Percentiles rank a stretch among this genome's conserved stretches.
These are phyloP conservation scores for Termitomyces sp. DNA, from an alignment of 768 basidiomycete genomes.

Conservation along the genomic window DNA sequence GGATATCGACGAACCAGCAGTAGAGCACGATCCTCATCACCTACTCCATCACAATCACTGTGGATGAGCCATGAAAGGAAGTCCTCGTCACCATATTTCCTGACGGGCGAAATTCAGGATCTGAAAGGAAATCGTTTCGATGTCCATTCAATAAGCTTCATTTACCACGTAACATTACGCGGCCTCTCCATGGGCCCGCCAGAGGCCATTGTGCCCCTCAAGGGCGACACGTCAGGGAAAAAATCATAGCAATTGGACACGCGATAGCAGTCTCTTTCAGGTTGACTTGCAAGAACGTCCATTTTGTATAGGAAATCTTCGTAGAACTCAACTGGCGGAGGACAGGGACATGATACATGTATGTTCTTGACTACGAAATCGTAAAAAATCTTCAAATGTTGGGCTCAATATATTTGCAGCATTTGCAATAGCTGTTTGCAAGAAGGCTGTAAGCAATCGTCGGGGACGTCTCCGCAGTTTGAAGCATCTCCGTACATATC, in stretches of 20 bases:
- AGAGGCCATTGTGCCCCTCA: too few relatives aligned
- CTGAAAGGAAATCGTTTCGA: background rate
- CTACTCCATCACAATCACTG: background rate
- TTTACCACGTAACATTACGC: background rate
- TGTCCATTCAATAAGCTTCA: background rate
- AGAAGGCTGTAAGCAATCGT: background rate
- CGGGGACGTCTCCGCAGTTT: background rate
- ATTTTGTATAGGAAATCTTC: background rate
- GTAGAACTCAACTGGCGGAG: background rate
- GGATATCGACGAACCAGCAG: background rate
- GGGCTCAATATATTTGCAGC: background rate
- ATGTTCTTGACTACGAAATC: background rate
- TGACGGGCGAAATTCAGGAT: background rate
- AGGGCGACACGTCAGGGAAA: background rate
- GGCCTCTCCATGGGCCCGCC: too few relatives aligned
- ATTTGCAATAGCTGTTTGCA: background rate
- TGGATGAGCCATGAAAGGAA: background rate
- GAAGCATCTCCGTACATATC: background rate
- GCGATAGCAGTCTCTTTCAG: background rate
- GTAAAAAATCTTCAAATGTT: background rate
- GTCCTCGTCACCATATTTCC: background rate
- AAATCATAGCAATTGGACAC: too few relatives aligned
- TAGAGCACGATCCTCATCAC: background rate
- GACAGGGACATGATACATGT: background rate
- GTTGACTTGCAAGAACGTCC: too few relatives aligned